phyloP scores from a whole-genome alignment of 2,329 filamentous ascomycete genomes.

The Exophiala lecanii-corni region DNA sequence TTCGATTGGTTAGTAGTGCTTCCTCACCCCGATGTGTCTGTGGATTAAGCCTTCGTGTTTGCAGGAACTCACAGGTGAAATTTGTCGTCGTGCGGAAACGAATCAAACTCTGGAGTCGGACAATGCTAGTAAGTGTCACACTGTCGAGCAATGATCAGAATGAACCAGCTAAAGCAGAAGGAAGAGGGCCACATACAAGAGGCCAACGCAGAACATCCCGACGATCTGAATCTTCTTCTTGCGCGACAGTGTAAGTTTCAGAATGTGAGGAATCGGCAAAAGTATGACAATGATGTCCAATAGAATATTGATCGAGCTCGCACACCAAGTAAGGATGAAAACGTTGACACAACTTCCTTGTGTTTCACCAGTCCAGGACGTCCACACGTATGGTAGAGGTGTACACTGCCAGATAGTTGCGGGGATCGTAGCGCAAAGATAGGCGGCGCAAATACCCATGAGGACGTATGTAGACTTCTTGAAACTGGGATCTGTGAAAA shows the following conservation, averaged over 20 bases:
- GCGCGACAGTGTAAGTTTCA: conserved; percentile 27
- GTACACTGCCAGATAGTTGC: conserved; percentile 36
- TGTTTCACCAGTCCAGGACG: conserved; percentile 40
- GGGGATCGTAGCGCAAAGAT: conserved; percentile 30
- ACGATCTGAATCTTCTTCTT: conserved; percentile 32
- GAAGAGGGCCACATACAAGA: conserved; percentile 36
- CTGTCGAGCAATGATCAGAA: not conserved
- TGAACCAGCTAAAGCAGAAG: not conserved
- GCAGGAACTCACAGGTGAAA: conserved; percentile 4
- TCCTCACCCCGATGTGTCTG: too few relatives aligned
- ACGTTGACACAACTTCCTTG: conserved; percentile 35
- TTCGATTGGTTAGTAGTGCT: too few relatives aligned
- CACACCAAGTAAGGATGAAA: conserved; percentile 35
- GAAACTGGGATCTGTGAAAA: conserved; percentile 40
- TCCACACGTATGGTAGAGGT: conserved; percentile 37
- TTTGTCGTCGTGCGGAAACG: conserved; percentile 1
- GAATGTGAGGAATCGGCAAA: conserved; percentile 30
- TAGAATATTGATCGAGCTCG: conserved; percentile 32
- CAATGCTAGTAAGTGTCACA: conserved; percentile 3
- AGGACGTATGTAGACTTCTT: conserved; percentile 30
- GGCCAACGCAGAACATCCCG: conserved; percentile 36
- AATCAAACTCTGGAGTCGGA: conserved; percentile 2
- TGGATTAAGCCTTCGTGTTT: too few relatives aligned
- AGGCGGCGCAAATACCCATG: conserved; percentile 32
- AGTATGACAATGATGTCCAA: conserved; percentile 31